These are phyloP conservation scores for Amylocarpus encephaloides DNA, from an alignment of 2,329 filamentous ascomycete species.

Conservation along the genomic window DNA sequence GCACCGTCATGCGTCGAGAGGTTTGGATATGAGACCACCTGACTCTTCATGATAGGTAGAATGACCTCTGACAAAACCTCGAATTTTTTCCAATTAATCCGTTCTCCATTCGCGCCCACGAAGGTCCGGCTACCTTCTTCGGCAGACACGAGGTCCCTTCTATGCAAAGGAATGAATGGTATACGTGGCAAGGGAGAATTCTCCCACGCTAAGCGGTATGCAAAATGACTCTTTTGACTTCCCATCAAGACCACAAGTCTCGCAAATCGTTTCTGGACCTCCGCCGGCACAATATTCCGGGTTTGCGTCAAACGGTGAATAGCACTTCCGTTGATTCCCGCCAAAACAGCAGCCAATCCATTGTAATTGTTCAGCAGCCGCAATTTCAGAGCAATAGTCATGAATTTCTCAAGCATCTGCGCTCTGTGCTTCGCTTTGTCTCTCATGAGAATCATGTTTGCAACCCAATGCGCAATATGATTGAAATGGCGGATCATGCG, in stretches of 20 bases:
- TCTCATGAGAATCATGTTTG: constrained; percentile 77
- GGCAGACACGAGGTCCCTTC: constrained; percentile 82
- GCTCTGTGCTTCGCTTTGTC: constrained; percentile 96
- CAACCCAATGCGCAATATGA: constrained; percentile 74
- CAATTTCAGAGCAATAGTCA: constrained; percentile 79
- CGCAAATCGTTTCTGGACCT: constrained; percentile 77
- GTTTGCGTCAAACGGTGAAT: constrained; percentile 81
- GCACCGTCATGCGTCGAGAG: constrained; percentile 63
- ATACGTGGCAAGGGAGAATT: constrained; percentile 88
- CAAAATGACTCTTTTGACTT: constrained; percentile 84
- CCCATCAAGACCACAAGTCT: constrained; percentile 88
- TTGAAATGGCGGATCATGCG: constrained; percentile 94
- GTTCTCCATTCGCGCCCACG: constrained; percentile 62
- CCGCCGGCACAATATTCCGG: constrained; percentile 62
- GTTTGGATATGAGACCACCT: constrained; percentile 74
- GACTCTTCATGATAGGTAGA: constrained; percentile 84
- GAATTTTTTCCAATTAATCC: constrained; percentile 98
- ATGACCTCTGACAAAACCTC: constrained; percentile 92
- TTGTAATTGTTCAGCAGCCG: constrained; percentile 97
- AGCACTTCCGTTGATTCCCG: constrained; percentile 82
- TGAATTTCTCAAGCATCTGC: constrained; percentile 89
- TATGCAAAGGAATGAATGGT: constrained; percentile 85
- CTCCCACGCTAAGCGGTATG: constrained; percentile 96
- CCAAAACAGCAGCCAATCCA: constrained; percentile 85
- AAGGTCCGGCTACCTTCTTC: constrained; percentile 91